Conservation (phyloP, 306 rosid genomes). For the Erythrophleum fordii region DNA sequence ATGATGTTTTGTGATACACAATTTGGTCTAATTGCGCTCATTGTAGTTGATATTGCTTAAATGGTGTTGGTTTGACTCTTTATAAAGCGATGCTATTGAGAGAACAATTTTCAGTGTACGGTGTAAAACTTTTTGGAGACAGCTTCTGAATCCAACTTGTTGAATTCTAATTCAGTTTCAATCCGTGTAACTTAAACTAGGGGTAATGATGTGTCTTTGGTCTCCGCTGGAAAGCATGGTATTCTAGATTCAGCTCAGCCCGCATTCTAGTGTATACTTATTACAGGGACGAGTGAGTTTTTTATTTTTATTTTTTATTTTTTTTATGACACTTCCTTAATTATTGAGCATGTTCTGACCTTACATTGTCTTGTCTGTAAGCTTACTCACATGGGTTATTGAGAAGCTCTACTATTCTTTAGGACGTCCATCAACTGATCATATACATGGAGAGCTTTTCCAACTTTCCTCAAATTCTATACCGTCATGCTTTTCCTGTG, state of each 20-base stretch:
- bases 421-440: background rate
- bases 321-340: background rate
- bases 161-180: background rate
- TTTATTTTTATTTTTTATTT: background rate
- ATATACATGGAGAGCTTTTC: background rate
- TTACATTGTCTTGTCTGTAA: background rate
- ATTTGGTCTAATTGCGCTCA: background rate
- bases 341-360: background rate
- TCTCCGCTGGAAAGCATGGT: background rate
- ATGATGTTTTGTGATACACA: background rate
- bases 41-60: background rate
- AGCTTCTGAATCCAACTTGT: background rate
- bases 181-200: background rate
- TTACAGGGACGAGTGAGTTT: background rate
- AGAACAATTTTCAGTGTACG: background rate
- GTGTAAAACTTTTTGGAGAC: background rate
- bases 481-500: background rate
- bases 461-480: background rate
- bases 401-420: background rate
- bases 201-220: background rate
- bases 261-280: background rate
- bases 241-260: background rate
- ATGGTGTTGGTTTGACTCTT: slow-evolving; percentile 1
- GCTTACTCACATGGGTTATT: background rate
- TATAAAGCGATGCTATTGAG: background rate